A percentile compares a stretch with the other conserved stretches of the same genome.
These are phyloP conservation scores for Drechslerella coelobrocha DNA, from an alignment of 2,329 filamentous ascomycete species.

Conservation along the genomic window DNA sequence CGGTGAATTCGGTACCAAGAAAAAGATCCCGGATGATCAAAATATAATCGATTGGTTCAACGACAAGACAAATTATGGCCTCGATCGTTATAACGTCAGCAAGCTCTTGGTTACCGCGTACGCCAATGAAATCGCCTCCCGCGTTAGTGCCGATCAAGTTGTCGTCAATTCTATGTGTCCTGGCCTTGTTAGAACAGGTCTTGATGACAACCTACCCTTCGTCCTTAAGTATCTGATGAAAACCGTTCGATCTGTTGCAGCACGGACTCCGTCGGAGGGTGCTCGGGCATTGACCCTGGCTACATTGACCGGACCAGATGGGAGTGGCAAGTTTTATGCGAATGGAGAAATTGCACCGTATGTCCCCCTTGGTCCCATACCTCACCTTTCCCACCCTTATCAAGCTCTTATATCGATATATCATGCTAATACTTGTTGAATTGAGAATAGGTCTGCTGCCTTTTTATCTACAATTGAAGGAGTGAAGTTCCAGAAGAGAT, in stretches of 20 bases:
- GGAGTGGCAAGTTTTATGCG: slow-evolving; percentile 52
- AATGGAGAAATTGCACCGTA: slow-evolving; percentile 53
- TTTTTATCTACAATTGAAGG: slow-evolving; percentile 51
- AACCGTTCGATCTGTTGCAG: slow-evolving; percentile 37
- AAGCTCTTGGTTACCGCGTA: slow-evolving; percentile 54
- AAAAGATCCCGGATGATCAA: slow-evolving; percentile 6
- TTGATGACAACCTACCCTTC: slow-evolving; percentile 52
- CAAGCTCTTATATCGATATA: neutral
- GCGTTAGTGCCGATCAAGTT: slow-evolving; percentile 51
- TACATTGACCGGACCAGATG: slow-evolving; percentile 52
- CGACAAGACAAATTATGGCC: slow-evolving; percentile 13
- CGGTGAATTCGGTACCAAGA: slow-evolving; percentile 12
- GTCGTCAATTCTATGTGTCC: slow-evolving; percentile 56
- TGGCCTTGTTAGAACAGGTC: slow-evolving; percentile 53
- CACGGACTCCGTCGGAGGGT: slow-evolving; percentile 50
- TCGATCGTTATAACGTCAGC: slow-evolving; percentile 29
- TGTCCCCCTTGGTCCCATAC: slow-evolving; percentile 20
- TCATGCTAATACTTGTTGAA: neutral
- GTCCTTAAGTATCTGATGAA: slow-evolving; percentile 46
- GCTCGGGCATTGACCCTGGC: slow-evolving; percentile 52
- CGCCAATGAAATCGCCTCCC: slow-evolving; percentile 53
- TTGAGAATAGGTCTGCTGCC: slow-evolving; percentile 43
- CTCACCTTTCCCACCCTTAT: neutral
- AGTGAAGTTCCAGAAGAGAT: slow-evolving; percentile 50
- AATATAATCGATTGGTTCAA: slow-evolving; percentile 49